Conservation (phyloP, 192 early-diverging fungal species). For the Coemansia sp. region DNA sequence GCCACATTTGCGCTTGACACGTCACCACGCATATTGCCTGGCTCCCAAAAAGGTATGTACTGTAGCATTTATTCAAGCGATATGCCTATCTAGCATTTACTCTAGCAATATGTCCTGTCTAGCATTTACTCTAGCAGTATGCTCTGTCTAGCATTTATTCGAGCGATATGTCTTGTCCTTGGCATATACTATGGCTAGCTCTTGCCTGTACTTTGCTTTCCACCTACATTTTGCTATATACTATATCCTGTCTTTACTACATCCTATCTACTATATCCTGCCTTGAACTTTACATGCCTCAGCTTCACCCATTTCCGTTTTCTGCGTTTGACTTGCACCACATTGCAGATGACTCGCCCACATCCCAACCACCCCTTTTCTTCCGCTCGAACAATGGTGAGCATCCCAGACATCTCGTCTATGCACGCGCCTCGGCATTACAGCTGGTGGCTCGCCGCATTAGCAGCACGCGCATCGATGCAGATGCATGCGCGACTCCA, state of each 20-base stretch:
- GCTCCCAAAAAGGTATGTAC: background rate
- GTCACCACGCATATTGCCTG: background rate
- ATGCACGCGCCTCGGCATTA: conserved; percentile 1
- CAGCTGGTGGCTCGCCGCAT: conserved; percentile 2
- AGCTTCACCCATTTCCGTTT: too few relatives aligned
- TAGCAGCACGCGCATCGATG: background rate
- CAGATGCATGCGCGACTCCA: conserved; percentile 1
- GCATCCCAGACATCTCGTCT: background rate
- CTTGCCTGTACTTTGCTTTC: too few relatives aligned
- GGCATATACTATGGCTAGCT: too few relatives aligned
- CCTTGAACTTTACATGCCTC: too few relatives aligned
- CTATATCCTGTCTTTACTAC: too few relatives aligned
- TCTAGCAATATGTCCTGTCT: too few relatives aligned
- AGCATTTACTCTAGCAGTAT: background rate
- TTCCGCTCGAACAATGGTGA: background rate
- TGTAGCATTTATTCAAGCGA: background rate
- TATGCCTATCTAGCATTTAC: background rate
- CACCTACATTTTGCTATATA: too few relatives aligned
- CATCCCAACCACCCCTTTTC: background rate
- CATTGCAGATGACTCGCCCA: too few relatives aligned
- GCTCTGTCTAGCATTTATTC: background rate
- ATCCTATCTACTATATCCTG: too few relatives aligned
- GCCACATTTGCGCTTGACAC: background rate
- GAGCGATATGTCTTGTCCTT: too few relatives aligned
- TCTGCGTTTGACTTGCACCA: too few relatives aligned